A percentile compares a stretch with the other conserved stretches of the same genome.
These are phyloP conservation scores for Phytopythium litorale DNA, from an alignment of 352 stramenopile species.

Conservation along the genomic window DNA sequence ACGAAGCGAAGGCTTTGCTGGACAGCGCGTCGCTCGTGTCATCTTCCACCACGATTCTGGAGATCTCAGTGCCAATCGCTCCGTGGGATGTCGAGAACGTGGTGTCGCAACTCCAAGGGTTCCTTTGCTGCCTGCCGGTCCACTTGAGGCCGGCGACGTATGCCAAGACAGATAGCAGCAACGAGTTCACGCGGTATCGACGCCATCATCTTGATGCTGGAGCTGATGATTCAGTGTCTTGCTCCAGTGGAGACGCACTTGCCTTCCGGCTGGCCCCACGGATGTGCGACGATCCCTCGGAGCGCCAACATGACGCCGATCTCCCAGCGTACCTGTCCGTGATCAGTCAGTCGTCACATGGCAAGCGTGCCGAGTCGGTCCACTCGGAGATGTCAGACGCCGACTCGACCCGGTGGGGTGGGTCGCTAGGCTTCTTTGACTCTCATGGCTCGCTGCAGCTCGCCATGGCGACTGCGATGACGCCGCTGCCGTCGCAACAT, in stretches of 20 bases:
- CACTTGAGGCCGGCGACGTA: constrained; percentile 48
- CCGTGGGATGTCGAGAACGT: constrained; percentile 62
- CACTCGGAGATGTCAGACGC: constrained; percentile 73
- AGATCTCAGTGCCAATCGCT: constrained; percentile 35
- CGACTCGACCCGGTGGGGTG: constrained; percentile 17
- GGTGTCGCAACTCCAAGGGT: constrained; percentile 44
- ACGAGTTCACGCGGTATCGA: constrained; percentile 20
- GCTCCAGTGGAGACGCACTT: background rate
- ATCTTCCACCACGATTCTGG: constrained; percentile 56
- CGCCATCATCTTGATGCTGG: background rate
- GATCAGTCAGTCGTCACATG: background rate
- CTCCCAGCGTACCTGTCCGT: constrained; percentile 2
- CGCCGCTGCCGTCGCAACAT: constrained; percentile 1
- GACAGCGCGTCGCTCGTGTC: constrained; percentile 42
- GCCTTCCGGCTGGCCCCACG: constrained; percentile 15
- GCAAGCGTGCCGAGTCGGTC: constrained; percentile 49
- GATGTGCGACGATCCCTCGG: constrained; percentile 1
- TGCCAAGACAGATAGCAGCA: constrained; percentile 26
- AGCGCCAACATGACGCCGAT: background rate
- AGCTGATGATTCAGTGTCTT: background rate
- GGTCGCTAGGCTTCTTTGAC: constrained; percentile 2
- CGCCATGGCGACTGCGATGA: background rate
- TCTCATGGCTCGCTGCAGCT: constrained; percentile 5
- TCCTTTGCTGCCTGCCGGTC: constrained; percentile 48
- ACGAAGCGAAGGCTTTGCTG: background rate